Conservation (phyloP, 371 early-diverging fungal genomes). For the Funneliformis caledonium region DNA sequence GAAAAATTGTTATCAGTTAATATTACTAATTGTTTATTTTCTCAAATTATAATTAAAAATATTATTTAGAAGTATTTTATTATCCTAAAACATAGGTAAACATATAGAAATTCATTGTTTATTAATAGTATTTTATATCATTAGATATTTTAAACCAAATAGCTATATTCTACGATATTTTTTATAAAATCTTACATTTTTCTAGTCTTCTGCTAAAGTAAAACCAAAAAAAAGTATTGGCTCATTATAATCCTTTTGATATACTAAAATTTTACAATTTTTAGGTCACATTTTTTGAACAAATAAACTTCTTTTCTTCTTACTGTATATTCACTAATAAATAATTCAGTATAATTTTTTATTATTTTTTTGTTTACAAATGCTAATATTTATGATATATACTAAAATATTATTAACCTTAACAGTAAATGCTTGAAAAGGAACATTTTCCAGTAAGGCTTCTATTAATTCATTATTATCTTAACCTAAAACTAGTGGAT, state of each 20-base stretch:
- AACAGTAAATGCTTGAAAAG: neutral
- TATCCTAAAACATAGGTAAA: neutral
- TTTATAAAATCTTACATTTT: neutral
- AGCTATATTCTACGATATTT: neutral
- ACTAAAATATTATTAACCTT: neutral
- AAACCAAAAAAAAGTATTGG: neutral
- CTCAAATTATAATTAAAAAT: neutral
- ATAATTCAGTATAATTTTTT: neutral
- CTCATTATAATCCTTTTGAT: neutral
- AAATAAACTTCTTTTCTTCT: neutral
- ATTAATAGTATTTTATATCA: neutral
- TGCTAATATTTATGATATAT: neutral
- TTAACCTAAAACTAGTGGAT: neutral
- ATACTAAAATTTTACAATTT: neutral
- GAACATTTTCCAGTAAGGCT: neutral
- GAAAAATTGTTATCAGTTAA: neutral
- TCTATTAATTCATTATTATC: neutral
- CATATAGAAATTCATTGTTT: neutral
- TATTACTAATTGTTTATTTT: neutral
- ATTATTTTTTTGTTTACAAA: neutral
- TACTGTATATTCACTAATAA: neutral
- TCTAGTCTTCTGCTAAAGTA: neutral
- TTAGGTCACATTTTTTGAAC: neutral
- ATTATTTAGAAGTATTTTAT: neutral
- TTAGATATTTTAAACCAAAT: neutral